A percentile compares a stretch with the other conserved stretches of the same genome.
Conservation (phyloP, 768 basidiomycete genomes). For the Lactarius psammicola region DNA sequence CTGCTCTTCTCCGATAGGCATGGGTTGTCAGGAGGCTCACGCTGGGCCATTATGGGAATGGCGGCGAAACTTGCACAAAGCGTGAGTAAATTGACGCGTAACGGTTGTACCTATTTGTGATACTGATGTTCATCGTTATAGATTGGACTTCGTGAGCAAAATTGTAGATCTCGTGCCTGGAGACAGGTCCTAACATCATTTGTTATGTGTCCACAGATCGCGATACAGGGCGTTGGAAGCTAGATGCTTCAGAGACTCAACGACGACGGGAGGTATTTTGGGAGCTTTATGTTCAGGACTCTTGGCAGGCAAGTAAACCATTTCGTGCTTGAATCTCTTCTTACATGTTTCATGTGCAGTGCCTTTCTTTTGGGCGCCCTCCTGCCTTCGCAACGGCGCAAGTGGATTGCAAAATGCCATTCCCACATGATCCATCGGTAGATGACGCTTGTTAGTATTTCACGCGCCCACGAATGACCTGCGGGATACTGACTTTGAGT, state of each 20-base stretch:
- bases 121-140: conserved; percentile 33
- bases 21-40: conserved; percentile 39
- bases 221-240: conserved; percentile 65
- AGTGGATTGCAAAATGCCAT: conserved; percentile 33
- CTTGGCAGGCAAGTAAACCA: conserved; percentile 55
- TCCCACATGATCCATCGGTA: conserved; percentile 48
- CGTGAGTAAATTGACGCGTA: conserved; percentile 38
- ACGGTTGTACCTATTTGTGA: conserved; percentile 23
- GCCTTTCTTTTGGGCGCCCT: conserved; percentile 67
- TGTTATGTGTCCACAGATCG: conserved; percentile 48
- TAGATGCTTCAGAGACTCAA: conserved; percentile 54
- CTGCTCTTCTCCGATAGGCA: conserved; percentile 47
- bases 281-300: conserved; percentile 64
- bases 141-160: conserved; percentile 66
- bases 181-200: conserved; percentile 11
- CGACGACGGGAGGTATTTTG: conserved; percentile 60
- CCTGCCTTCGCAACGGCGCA: conserved; percentile 52
- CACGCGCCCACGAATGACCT: conserved; percentile 41
- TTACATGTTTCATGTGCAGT: conserved; percentile 39
- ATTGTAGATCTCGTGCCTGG: conserved; percentile 8
- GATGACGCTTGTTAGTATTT: conserved; percentile 51
- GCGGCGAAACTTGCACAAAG: conserved; percentile 70
- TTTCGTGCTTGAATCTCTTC: not conserved
- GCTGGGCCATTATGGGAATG: conserved; percentile 72
- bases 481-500: conserved; percentile 4